A percentile compares a stretch with the other conserved stretches of the same genome.
Conservation (phyloP, 257 asterid genomes). For the Capsicum baccatum region DNA sequence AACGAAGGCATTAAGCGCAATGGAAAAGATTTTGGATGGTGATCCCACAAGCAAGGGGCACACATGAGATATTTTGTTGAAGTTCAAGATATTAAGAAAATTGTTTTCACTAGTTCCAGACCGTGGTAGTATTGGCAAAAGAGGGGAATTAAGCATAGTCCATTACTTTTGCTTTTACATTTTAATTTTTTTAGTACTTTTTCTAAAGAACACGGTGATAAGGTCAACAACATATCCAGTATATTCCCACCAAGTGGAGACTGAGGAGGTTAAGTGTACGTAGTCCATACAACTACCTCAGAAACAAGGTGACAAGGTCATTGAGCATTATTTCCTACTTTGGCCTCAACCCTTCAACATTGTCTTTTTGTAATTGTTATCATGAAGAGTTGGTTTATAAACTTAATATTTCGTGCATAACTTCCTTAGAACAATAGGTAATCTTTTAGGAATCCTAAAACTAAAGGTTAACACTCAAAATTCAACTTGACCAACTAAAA, state of each 20-base stretch:
- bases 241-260: too few species aligned
- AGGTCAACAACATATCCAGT: too few species aligned
- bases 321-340: not conserved
- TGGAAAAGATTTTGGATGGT: not conserved
- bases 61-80: not conserved
- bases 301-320: not conserved
- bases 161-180: not conserved
- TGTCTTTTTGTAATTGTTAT: not conserved
- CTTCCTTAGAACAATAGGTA: not conserved
- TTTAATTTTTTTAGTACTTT: not conserved
- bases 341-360: conserved; percentile 1
- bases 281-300: too few species aligned
- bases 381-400: not conserved
- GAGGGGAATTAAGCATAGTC: conserved; percentile 7
- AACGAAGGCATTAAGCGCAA: not conserved
- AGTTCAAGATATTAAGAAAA: conserved; percentile 23
- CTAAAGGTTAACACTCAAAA: not conserved
- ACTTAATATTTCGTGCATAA: not conserved
- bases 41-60: not conserved
- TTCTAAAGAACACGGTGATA: not conserved
- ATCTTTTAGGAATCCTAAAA: not conserved
- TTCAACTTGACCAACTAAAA: conserved; percentile 4
- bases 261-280: too few species aligned
- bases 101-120: not conserved
- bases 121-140: not conserved